A percentile compares a stretch with the other conserved stretches of the same genome.
Evolutionary conservation across 2,329 filamentous ascomycete genomes (phyloP).

Genomic region (Pleomassaria siparia): DNA sequence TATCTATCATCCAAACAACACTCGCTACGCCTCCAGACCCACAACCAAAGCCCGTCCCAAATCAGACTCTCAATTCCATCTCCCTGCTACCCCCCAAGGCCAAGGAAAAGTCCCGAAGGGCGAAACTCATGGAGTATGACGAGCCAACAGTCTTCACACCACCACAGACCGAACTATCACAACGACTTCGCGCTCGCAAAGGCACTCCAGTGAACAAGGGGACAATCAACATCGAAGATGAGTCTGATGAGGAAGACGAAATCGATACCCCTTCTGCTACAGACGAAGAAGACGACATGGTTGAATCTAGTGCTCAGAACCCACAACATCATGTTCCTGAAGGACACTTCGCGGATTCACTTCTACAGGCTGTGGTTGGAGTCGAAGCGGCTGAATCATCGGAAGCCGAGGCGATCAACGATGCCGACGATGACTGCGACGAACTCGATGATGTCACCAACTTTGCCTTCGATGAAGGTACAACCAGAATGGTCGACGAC

Average conservation of each 20-base stretch:
- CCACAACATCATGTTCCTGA: no score
- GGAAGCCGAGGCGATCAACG: neutral
- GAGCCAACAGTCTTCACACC: slow-evolving; percentile 16
- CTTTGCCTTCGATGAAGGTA: slow-evolving; percentile 34
- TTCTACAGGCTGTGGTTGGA: neutral
- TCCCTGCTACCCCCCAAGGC: slow-evolving; percentile 1
- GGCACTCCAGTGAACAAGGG: slow-evolving; percentile 31
- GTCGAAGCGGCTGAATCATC: neutral
- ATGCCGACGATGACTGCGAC: slow-evolving; percentile 21
- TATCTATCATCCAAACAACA: slow-evolving; percentile 4
- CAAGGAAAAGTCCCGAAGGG: neutral
- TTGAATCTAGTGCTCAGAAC: no score
- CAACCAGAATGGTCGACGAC: slow-evolving; percentile 44
- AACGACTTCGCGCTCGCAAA: slow-evolving; percentile 25
- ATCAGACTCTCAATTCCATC: neutral
- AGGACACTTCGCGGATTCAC: neutral
- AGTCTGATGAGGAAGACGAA: slow-evolving; percentile 24
- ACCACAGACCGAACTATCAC: slow-evolving; percentile 15
- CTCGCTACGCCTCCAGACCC: neutral
- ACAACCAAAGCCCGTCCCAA: neutral
- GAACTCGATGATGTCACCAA: slow-evolving; percentile 23
- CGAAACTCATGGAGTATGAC: slow-evolving; percentile 6
- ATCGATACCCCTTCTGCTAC: slow-evolving; percentile 28
- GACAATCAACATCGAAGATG: slow-evolving; percentile 16
- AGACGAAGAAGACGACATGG: slow-evolving; percentile 18